phyloP scores from a whole-genome alignment of 179 eudicot species.

The Corrigiola litoralis region DNA sequence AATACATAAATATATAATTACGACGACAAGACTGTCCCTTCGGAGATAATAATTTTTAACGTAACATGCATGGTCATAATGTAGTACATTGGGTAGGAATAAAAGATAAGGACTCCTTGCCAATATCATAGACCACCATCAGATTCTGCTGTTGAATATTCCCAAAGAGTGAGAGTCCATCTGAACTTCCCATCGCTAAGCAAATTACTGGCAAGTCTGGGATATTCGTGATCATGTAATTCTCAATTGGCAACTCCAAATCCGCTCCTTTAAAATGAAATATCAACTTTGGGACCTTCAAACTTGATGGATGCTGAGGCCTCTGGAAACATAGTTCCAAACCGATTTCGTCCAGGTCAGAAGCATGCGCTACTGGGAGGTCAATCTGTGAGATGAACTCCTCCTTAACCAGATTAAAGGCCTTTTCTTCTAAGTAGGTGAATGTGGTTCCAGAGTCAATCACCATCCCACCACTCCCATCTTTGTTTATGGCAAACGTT shows the following conservation, averaged over 20 bases:
- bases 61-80: conserved; percentile 38
- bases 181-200: conserved; percentile 79
- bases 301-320: conserved; percentile 34
- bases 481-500: conserved; percentile 48
- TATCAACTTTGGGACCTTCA: conserved; percentile 58
- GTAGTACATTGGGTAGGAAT: conserved; percentile 60
- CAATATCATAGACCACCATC: conserved; percentile 74
- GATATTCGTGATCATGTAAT: conserved; percentile 69
- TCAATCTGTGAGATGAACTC: conserved; percentile 51
- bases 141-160: conserved; percentile 82
- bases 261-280: conserved; percentile 66
- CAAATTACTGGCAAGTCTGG: conserved; percentile 47
- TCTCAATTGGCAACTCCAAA: conserved; percentile 65
- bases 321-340: conserved; percentile 69
- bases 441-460: conserved; percentile 92
- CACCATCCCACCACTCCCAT: conserved; percentile 81
- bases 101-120: conserved; percentile 63
- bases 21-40: too few relatives aligned
- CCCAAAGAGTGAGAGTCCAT: conserved; percentile 83
- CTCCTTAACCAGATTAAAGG: conserved; percentile 46
- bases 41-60: too few relatives aligned
- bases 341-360: conserved; percentile 48
- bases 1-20: too few relatives aligned
- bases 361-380: conserved; percentile 44
- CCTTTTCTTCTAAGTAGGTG: conserved; percentile 56